Conservation (phyloP, 163 green algal species). For the Scenedesmus sp. region DNA sequence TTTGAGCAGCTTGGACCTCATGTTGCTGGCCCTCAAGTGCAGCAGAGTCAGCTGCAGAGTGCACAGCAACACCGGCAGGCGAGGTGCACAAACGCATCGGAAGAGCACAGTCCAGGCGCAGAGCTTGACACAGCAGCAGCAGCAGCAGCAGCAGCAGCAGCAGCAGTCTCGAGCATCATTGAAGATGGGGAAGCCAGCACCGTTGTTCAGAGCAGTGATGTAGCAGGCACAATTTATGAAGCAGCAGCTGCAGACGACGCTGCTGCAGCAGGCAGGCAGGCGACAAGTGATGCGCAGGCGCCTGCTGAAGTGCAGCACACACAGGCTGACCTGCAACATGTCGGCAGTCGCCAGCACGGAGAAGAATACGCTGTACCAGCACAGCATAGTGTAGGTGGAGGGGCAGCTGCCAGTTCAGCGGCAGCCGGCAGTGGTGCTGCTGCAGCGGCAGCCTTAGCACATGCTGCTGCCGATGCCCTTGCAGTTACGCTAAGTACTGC, state of each 20-base stretch:
- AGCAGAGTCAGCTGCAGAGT: neutral
- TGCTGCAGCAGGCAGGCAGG: neutral
- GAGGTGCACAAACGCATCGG: neutral
- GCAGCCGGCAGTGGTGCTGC: slow-evolving; percentile 12
- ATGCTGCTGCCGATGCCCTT: neutral
- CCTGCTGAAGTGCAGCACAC: neutral
- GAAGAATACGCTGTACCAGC: neutral
- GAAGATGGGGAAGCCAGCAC: neutral
- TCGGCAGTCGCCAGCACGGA: neutral
- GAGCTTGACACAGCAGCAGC: neutral
- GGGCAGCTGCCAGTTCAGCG: neutral
- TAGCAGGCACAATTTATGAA: neutral
- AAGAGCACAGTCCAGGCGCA: neutral
- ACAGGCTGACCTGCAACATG: neutral
- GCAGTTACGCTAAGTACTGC: neutral
- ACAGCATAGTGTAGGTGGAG: neutral
- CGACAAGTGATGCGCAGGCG: neutral
- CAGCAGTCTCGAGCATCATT: too few species aligned
- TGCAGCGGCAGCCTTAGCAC: neutral
- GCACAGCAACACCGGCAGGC: neutral
- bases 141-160: slow-evolving; percentile 36
- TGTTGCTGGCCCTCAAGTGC: neutral
- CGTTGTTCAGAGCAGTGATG: neutral
- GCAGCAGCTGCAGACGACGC: neutral
- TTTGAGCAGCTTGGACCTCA: neutral